These are phyloP conservation scores for Eimeria zaria DNA, from an alignment of 169 alveolate genomes.

Conservation along the genomic window DNA sequence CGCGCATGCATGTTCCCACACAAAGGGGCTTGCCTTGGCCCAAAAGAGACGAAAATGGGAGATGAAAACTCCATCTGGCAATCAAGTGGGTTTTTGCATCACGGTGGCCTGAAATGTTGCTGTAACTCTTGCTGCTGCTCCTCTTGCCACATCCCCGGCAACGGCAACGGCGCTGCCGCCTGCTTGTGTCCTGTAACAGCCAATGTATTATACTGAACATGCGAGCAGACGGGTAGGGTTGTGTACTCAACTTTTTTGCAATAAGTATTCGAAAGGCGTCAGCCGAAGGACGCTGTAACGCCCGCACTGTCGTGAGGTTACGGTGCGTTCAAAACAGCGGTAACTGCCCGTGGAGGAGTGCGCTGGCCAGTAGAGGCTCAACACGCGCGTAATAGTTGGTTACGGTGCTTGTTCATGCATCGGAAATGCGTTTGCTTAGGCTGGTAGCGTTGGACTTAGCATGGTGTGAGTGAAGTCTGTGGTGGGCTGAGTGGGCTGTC, in stretches of 20 bases:
- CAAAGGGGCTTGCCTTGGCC: constrained; percentile 4
- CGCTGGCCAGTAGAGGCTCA: neutral
- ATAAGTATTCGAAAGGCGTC: neutral
- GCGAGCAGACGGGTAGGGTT: neutral
- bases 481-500: too few relatives aligned
- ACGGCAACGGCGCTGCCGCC: constrained; percentile 27
- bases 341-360: neutral
- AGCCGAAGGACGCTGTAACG: neutral
- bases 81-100: neutral
- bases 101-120: neutral
- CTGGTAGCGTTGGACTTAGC: neutral
- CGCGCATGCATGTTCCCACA: constrained; percentile 13
- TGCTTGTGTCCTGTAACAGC: neutral
- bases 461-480: too few relatives aligned
- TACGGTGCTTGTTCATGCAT: neutral
- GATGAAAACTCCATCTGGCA: neutral
- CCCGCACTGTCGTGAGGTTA: neutral
- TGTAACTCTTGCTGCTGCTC: neutral
- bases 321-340: neutral
- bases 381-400: neutral
- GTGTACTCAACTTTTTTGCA: neutral
- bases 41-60: neutral
- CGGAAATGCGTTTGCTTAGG: neutral
- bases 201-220: neutral
- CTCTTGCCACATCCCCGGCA: constrained; percentile 10